These are phyloP conservation scores for Penicillium mononematosum DNA, from an alignment of 495 filamentous ascomycete genomes.

Conservation along the genomic window DNA sequence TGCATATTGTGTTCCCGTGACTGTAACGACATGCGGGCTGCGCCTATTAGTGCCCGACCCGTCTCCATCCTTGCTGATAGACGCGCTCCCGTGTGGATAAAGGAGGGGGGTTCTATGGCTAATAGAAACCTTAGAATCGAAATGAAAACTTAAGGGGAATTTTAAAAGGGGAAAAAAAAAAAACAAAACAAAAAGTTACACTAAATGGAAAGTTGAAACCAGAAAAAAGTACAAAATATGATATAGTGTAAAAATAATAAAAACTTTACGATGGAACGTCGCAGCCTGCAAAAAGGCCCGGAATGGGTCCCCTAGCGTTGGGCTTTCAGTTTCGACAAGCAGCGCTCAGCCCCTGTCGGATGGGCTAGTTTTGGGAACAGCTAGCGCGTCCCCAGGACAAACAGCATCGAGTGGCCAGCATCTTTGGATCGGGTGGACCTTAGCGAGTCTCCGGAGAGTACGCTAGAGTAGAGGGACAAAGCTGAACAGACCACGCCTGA, in stretches of 20 bases:
- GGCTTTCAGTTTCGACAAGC: conserved; percentile 8
- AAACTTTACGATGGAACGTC: conserved; percentile 15
- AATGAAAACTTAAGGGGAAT: neutral
- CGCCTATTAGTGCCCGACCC: conserved; percentile 37
- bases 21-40: conserved; percentile 41
- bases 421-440: conserved; percentile 24
- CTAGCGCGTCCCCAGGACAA: conserved; percentile 27
- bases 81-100: conserved; percentile 36
- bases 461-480: conserved; percentile 4
- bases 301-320: conserved; percentile 21
- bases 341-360: conserved; percentile 27
- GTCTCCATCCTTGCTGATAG: conserved; percentile 32
- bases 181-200: neutral
- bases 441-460: conserved; percentile 11
- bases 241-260: conserved; percentile 1
- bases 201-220: neutral
- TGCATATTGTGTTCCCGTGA: conserved; percentile 46
- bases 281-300: conserved; percentile 18
- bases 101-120: conserved; percentile 1
- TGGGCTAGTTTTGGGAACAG: conserved; percentile 18
- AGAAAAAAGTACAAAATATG: conserved; percentile 11
- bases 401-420: conserved; percentile 32
- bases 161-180: conserved; percentile 3
- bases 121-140: neutral
- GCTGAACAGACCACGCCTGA: conserved; percentile 17